Evolutionary conservation across 768 basidiomycete species (phyloP), one percentile per base, ranked within the genome.

Genomic region (Mycena rebaudengoi): DNA sequence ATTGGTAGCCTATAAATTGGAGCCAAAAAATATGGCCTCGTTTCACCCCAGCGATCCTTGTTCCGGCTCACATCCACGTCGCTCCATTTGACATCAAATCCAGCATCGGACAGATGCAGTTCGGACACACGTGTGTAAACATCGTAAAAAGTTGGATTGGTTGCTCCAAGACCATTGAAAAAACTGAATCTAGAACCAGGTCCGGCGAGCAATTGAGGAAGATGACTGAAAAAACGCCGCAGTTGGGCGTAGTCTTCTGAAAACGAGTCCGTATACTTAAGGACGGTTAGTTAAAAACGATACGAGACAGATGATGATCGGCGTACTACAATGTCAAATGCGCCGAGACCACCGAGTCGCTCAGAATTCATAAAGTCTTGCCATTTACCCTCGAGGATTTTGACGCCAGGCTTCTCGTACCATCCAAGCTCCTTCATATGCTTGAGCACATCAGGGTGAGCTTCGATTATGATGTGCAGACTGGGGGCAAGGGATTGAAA

Each of bases 151-250:
- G 91, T 79, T 0, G 89, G 82, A 78, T 96, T 95, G 8, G 95
- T 98, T 29, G 96, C 97, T 16, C 94, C 98, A 10, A 99, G 85
- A 13, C 98, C 98, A 71, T 99, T 95, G 85, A 99, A 99, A 78
- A 99, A 99, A 63, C 95, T 91, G 73, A 96, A 93, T 16, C 88
- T n/a, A 91, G 90, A 14, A 88, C 81, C n/a, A 88, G 85, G 14
- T 88, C 88, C 21, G n/a, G n/a, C n/a, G 83, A 98, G 81, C 5
- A 99, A 82, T 69, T 91, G 83, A 3, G 94, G 94, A 3, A 98
- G 75, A 44, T 85, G 80, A 56, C 88, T 87, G 75, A 99, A 98
- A 78, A 99, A 97, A 29, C 80, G 79, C 68, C 86, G 86, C 37
- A 99, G 83, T 64, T 91, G 91, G 81, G 81, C 76, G 69, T 96